phyloP scores from a whole-genome alignment of 345 rosid species.

The Dovyalis caffra region DNA sequence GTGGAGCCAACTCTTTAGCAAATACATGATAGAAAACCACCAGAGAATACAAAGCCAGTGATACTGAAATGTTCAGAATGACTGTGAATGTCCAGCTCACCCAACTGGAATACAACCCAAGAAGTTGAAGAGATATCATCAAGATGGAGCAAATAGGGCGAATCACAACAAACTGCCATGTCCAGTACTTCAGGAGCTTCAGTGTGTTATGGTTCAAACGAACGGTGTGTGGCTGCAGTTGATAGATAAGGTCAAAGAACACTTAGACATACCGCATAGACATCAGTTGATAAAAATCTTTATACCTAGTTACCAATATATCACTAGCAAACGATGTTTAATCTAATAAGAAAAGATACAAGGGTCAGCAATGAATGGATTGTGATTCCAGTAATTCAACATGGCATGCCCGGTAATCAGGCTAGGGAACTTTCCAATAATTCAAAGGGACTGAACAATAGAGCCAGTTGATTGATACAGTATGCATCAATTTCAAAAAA shows the following conservation, averaged over 20 bases:
- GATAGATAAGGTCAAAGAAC: not conserved
- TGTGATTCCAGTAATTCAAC: no score
- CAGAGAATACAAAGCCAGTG: conserved; percentile 86
- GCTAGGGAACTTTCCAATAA: no score
- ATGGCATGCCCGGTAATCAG: no score
- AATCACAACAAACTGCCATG: conserved; percentile 91
- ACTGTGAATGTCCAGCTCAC: conserved; percentile 94
- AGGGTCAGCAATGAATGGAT: no score
- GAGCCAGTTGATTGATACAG: no score
- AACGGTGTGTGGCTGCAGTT: conserved; percentile 70
- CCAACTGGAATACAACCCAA: conserved; percentile 80
- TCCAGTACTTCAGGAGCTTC: conserved; percentile 83
- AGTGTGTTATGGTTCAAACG: conserved; percentile 64
- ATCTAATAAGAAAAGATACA: no score
- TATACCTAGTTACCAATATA: no score
- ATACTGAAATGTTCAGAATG: conserved; percentile 78
- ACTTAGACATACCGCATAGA: no score
- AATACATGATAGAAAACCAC: conserved; percentile 88
- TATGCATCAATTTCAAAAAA: no score
- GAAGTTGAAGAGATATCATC: conserved; percentile 70
- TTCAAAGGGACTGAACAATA: no score
- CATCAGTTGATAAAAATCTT: no score
- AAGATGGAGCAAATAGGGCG: conserved; percentile 78
- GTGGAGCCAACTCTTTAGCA: conserved; percentile 90
- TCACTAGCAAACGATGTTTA: no score